Conservation (phyloP, 2,329 filamentous ascomycete species). For the Penicillium sp. region DNA sequence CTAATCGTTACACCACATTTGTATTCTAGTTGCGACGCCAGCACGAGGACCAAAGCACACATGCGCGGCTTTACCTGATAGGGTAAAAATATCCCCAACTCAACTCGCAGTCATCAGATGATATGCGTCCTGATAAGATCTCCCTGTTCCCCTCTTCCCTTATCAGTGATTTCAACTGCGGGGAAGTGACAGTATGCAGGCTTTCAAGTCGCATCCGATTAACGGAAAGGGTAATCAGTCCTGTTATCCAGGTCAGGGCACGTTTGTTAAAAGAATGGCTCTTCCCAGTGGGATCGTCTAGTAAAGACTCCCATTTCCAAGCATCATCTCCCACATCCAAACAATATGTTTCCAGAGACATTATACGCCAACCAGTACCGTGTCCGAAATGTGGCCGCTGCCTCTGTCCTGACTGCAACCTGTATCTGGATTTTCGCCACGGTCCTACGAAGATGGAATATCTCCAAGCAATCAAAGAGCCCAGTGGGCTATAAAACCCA, state of each 20-base stretch:
- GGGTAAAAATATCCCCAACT: constrained; percentile 42
- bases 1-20: constrained; percentile 12
- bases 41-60: constrained; percentile 4
- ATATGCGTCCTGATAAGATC: constrained; percentile 20
- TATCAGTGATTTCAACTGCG: constrained; percentile 19
- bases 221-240: constrained; percentile 31
- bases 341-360: constrained; percentile 14
- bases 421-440: constrained; percentile 34
- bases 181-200: constrained; percentile 3
- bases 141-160: background rate
- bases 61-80: constrained; percentile 37
- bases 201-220: constrained; percentile 33
- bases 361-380: constrained; percentile 17
- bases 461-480: constrained; percentile 32
- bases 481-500: constrained; percentile 34
- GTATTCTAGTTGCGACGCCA: constrained; percentile 24
- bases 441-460: constrained; percentile 34
- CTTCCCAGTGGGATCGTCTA: background rate
- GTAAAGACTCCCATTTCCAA: background rate
- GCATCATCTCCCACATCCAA: background rate
- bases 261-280: constrained; percentile 1
- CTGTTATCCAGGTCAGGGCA: background rate
- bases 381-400: constrained; percentile 34
- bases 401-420: constrained; percentile 36
- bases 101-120: background rate